Evolutionary conservation across 805 yeast genomes (phyloP).

Genomic region (Saccharomycopsis microspora): DNA sequence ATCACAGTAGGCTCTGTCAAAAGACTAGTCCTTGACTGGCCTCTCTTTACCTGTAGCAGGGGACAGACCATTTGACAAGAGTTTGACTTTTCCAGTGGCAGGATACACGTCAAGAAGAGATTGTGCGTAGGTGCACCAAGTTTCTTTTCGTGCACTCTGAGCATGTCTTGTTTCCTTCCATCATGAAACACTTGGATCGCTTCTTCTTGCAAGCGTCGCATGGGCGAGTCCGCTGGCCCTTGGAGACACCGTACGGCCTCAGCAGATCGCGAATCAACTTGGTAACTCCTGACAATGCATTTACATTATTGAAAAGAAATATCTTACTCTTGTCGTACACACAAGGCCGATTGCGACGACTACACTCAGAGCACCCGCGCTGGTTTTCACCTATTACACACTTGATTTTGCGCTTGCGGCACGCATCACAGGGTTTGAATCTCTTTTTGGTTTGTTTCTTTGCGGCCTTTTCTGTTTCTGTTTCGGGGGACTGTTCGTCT

Average conservation of each 20-base stretch:
- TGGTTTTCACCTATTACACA: conserved; percentile 21
- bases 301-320: conserved; percentile 18
- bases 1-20: conserved; percentile 21
- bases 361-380: conserved; percentile 22
- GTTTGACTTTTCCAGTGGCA: conserved; percentile 5
- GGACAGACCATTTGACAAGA: not conserved
- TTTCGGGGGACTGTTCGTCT: not conserved
- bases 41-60: conserved; percentile 17
- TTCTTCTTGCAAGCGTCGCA: conserved; percentile 20
- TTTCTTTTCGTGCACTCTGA: conserved; percentile 20
- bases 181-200: conserved; percentile 20
- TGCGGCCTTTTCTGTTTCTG: not conserved
- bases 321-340: conserved; percentile 18
- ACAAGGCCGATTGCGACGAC: conserved; percentile 22
- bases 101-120: conserved; percentile 7
- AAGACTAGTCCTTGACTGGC: conserved; percentile 22
- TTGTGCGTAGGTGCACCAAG: conserved; percentile 19
- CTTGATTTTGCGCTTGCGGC: conserved; percentile 27
- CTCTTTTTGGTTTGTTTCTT: conserved; percentile 15
- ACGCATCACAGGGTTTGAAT: conserved; percentile 27
- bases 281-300: conserved; percentile 12
- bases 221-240: conserved; percentile 11
- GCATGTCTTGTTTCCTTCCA: conserved; percentile 16
- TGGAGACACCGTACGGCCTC: not conserved
- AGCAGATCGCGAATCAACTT: conserved; percentile 8